A percentile compares a stretch with the other conserved stretches of the same genome.
Evolutionary conservation across 441 rosid species (phyloP).

Genomic region (Eutrema salsugineum): DNA sequence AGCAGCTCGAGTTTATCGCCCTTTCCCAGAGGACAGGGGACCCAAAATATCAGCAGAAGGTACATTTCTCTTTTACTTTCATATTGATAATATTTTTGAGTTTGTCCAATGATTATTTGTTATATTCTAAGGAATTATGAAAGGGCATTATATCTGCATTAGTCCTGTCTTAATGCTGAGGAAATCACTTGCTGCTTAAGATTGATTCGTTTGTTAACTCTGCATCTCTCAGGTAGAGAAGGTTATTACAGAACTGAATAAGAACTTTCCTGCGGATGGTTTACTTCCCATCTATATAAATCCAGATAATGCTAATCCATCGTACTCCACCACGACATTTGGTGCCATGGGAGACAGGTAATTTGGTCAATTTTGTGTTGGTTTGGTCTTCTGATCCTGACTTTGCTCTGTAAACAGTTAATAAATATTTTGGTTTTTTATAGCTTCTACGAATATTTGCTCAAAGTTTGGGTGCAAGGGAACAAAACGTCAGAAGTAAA

Average conservation of each 20-base stretch:
- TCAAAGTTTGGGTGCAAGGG: constrained; percentile 94
- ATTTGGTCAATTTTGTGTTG: not conserved
- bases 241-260: constrained; percentile 57
- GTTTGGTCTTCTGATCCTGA: not conserved
- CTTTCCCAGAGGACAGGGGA: constrained; percentile 99
- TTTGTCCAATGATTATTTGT: not conserved
- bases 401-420: not conserved
- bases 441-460: constrained; percentile 96
- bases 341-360: constrained; percentile 99
- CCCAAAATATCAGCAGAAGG: constrained; percentile 95
- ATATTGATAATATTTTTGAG: not conserved
- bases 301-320: constrained; percentile 55
- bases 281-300: constrained; percentile 85
- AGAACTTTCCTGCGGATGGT: constrained; percentile 83
- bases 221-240: constrained; percentile 63
- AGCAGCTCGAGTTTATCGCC: constrained; percentile 96
- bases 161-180: not conserved
- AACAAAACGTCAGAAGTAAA: constrained; percentile 71
- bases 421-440: constrained; percentile 9
- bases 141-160: not conserved
- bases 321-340: constrained; percentile 76
- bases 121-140: not conserved
- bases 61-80: constrained; percentile 25
- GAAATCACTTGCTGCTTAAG: not conserved
- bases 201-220: not conserved